phyloP scores from a whole-genome alignment of 2,329 filamentous ascomycete species.

The Paecilomyces variotii region DNA sequence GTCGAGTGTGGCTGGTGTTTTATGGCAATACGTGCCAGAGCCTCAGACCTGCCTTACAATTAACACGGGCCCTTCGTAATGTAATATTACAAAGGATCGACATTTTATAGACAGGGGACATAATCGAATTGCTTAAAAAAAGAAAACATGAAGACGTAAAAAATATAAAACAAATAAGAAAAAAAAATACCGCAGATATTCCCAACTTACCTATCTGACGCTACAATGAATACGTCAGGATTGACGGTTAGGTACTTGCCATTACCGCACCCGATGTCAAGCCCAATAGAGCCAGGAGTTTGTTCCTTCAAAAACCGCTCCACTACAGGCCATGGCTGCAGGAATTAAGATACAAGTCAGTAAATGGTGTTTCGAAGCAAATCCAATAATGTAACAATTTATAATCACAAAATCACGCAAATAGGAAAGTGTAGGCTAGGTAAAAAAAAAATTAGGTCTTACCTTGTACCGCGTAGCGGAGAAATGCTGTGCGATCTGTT shows the following conservation, averaged over 20 bases:
- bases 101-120: slow-evolving; percentile 8
- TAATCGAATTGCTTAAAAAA: background rate
- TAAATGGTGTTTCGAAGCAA: background rate
- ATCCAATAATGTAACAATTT: background rate
- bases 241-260: slow-evolving; percentile 89
- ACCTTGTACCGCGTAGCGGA: slow-evolving; percentile 55
- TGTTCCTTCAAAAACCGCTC: slow-evolving; percentile 64
- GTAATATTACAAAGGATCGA: slow-evolving; percentile 1
- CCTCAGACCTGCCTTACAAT: slow-evolving; percentile 43
- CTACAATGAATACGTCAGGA: slow-evolving; percentile 67
- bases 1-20: slow-evolving; percentile 56
- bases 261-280: slow-evolving; percentile 94
- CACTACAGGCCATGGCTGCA: slow-evolving; percentile 82
- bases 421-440: background rate
- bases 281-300: slow-evolving; percentile 63
- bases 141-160: no score
- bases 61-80: slow-evolving; percentile 4
- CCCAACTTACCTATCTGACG: slow-evolving; percentile 64
- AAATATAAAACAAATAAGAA: no score
- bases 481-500: slow-evolving; percentile 43
- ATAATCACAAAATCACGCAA: slow-evolving; percentile 2
- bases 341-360: slow-evolving; percentile 1
- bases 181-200: background rate
- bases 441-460: slow-evolving; percentile 9
- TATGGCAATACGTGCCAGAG: slow-evolving; percentile 50